Percentiles rank a stretch among this genome's conserved stretches.
These are phyloP conservation scores for Sutorius eximius DNA, from an alignment of 1,284 basidiomycete species.

Conservation along the genomic window DNA sequence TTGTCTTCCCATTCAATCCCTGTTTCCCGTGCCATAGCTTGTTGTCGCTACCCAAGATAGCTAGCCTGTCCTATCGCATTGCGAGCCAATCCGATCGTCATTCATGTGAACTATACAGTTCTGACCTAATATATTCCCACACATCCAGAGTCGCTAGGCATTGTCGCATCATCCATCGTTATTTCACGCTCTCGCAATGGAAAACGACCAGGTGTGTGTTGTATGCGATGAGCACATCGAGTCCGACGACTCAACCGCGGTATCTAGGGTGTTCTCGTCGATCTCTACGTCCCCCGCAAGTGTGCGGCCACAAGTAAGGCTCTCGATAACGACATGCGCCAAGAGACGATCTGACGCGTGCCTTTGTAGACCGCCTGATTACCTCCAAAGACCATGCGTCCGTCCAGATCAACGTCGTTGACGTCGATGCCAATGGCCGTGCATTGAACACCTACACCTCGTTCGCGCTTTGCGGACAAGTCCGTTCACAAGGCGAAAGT, in stretches of 20 bases:
- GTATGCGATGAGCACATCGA: not conserved
- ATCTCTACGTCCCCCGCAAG: slow-evolving; percentile 99
- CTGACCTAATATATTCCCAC: slow-evolving; percentile 30
- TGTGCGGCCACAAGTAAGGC: slow-evolving; percentile 92
- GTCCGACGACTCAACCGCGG: not conserved
- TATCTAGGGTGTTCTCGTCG: slow-evolving; percentile 91
- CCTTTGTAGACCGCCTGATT: slow-evolving; percentile 81
- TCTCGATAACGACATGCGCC: slow-evolving; percentile 1
- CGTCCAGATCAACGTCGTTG: slow-evolving; percentile 93
- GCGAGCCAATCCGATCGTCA: slow-evolving; percentile 4
- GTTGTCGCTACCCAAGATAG: slow-evolving; percentile 6
- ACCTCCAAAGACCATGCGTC: slow-evolving; percentile 99
- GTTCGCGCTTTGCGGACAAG: slow-evolving; percentile 92
- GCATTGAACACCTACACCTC: slow-evolving; percentile 86
- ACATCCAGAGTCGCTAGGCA: slow-evolving; percentile 8
- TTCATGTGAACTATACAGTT: slow-evolving; percentile 30
- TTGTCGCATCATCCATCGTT: not conserved
- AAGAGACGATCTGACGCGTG: slow-evolving; percentile 4
- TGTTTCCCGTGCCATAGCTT: slow-evolving; percentile 12
- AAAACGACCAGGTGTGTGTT: slow-evolving; percentile 72
- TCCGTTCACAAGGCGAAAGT: slow-evolving; percentile 93
- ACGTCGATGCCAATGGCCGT: slow-evolving; percentile 93
- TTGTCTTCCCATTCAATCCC: slow-evolving; percentile 8
- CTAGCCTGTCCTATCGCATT: not conserved
- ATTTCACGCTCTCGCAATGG: slow-evolving; percentile 49